A percentile compares a stretch with the other conserved stretches of the same genome.
Evolutionary conservation across 2,329 filamentous ascomycete genomes (phyloP).

Genomic region (Zelopaecilomyces penicillatus): DNA sequence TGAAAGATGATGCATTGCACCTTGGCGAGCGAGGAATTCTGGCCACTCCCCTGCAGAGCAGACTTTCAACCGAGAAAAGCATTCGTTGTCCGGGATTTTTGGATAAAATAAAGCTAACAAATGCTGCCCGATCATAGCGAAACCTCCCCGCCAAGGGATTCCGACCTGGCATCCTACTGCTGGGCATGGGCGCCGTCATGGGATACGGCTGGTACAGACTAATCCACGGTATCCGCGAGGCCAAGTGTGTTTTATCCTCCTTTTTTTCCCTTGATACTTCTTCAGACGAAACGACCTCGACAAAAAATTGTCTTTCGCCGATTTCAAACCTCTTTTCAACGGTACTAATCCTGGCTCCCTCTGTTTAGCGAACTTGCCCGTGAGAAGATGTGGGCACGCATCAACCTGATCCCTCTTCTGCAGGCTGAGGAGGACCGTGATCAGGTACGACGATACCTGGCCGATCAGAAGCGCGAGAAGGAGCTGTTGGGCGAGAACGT

Average conservation of each 20-base stretch:
- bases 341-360: neutral
- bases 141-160: conserved; percentile 90
- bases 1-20: too few relatives aligned
- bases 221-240: conserved; percentile 75
- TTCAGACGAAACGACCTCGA: too few relatives aligned
- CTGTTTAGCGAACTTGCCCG: conserved; percentile 72
- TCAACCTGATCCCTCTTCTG: conserved; percentile 85
- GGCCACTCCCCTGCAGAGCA: too few relatives aligned
- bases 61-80: too few relatives aligned
- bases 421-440: conserved; percentile 97
- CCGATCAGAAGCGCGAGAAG: conserved; percentile 85
- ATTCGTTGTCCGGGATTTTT: too few relatives aligned
- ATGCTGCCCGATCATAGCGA: conserved; percentile 45
- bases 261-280: neutral
- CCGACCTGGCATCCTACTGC: conserved; percentile 69
- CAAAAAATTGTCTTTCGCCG: too few relatives aligned
- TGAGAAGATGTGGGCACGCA: conserved; percentile 97
- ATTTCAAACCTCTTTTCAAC: too few relatives aligned
- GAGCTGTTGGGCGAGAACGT: conserved; percentile 76
- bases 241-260: conserved; percentile 59
- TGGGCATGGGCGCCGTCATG: conserved; percentile 71
- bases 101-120: neutral
- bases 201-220: conserved; percentile 85
- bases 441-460: conserved; percentile 76
- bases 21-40: too few relatives aligned